Evolutionary conservation across 2,329 filamentous ascomycete genomes (phyloP).

Genomic region (Trichophaea hybrida): DNA sequence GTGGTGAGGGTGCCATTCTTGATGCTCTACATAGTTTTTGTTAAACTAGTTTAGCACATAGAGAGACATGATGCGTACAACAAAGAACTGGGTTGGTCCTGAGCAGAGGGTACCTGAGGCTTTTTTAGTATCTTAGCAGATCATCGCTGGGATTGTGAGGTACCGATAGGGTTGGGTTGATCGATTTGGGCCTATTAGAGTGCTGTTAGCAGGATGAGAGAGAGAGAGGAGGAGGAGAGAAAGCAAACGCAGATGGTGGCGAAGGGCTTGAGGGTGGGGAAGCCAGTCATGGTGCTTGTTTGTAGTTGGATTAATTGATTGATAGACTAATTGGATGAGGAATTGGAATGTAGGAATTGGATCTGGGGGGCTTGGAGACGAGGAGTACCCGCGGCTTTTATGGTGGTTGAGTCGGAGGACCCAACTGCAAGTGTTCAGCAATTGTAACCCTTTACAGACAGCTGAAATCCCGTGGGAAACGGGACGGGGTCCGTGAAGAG

Average conservation of each 20-base stretch:
- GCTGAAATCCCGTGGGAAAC: no score
- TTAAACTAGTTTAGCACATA: neutral
- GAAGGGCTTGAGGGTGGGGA: neutral
- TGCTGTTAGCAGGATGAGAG: no score
- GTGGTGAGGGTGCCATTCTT: constrained; percentile 30
- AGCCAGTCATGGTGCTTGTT: neutral
- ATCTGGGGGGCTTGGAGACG: no score
- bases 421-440: no score
- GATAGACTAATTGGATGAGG: no score
- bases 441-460: no score
- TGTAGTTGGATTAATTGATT: neutral
- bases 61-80: neutral
- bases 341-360: no score
- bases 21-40: constrained; percentile 11
- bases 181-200: neutral
- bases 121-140: neutral
- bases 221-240: neutral
- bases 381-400: no score
- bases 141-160: neutral
- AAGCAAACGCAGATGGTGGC: neutral
- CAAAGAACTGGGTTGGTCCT: neutral
- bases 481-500: no score
- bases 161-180: neutral
- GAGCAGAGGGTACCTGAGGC: neutral
- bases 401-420: no score